Base-by-base conservation (phyloP, 805 yeast genomes). In the Starmera caribaea region DNA sequence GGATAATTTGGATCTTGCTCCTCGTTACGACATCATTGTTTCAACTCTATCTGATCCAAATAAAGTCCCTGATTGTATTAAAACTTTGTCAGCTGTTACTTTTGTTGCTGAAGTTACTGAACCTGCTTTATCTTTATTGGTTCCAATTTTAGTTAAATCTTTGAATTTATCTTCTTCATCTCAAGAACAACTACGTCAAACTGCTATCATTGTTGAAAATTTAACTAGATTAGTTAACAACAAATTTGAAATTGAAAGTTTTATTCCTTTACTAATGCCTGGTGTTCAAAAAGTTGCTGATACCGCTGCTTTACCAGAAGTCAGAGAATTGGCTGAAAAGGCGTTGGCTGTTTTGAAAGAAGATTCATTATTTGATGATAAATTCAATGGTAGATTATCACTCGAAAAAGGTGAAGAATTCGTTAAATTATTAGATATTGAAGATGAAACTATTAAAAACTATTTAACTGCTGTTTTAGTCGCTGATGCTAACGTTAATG, bases 51-150 rank as follows among this genome's bases (percentile, higher is more conserved):
- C 94, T 36, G 84, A 90, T 57, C 97, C 97, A 41, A 71, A 71
- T 47, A 83, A 84, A 57, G 95, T 90, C 37, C 85, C 96, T 41
- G 81, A 75, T 43, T 88, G 96, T 63, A 85, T 90, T 61, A 85
- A 82, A 63, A 76, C 90, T 34, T 73, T 90, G 46, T 82, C 96
- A 3, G 83, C 94, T 32, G 97, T 90, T 40, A 92, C 98, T 0
- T 90, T 90, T 61, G 97, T 90, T 37, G 96, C 98, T 36, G 98
- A 92, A 67, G 98, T 90, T 46, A 92, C 97, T 13, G 97, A 89
- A 66, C 94, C 97, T 5, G 94, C 95, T 4, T 70, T 90, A 51
- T 76, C 97, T 8, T 65, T 90, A 41, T 70, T 90, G 55, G 97
- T 86, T 35, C 98, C 98, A 36, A 89, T 89, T 49, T 74, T 90